Evolutionary conservation across 371 early-diverging fungal genomes (phyloP), one percentile per base, ranked within the genome.

Genomic region (Mortierella sp.): DNA sequence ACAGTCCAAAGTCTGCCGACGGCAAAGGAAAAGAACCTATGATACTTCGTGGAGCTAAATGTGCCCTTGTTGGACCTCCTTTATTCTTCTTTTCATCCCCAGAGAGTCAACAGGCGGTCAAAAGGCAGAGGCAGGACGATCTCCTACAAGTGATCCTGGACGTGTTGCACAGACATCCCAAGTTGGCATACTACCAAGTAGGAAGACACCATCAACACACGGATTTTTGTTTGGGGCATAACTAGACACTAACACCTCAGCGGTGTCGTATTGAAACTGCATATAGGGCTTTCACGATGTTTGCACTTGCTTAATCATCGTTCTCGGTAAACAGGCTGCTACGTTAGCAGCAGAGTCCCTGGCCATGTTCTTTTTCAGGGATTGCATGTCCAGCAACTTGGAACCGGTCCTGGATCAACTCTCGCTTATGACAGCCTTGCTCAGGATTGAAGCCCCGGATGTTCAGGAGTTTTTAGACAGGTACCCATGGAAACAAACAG

Each of bases 201-300:
- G 39, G 50, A 15, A 4, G 24, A 11, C n/a, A n/a, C n/a, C n/a
- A n/a, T n/a, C n/a, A n/a, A n/a, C n/a, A n/a, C n/a, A n/a, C n/a
- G n/a, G n/a, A n/a, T n/a, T n/a, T n/a, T n/a, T n/a, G n/a, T n/a
- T n/a, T n/a, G n/a, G n/a, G n/a, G n/a, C n/a, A n/a, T n/a, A n/a
- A n/a, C n/a, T n/a, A n/a, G n/a, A n/a, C n/a, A n/a, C n/a, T n/a
- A n/a, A n/a, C n/a, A n/a, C n/a, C n/a, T 14, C 37, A 34, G 37
- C 37, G 7, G 37, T 34, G 37, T 14, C 14, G 14, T 4, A 34
- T 34, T 14, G n/a, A n/a, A n/a, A n/a, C n/a, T n/a, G n/a, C n/a
- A 4, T 4, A 3, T 64, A 88, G 88, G 92, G 93, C 3, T 91
- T 88, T 64, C 92, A 93, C 64, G 92, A 92, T 71, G 81, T 93